Conservation (phyloP, 176 grass and related monocot genomes). For the Thinopyrum elongatum region DNA sequence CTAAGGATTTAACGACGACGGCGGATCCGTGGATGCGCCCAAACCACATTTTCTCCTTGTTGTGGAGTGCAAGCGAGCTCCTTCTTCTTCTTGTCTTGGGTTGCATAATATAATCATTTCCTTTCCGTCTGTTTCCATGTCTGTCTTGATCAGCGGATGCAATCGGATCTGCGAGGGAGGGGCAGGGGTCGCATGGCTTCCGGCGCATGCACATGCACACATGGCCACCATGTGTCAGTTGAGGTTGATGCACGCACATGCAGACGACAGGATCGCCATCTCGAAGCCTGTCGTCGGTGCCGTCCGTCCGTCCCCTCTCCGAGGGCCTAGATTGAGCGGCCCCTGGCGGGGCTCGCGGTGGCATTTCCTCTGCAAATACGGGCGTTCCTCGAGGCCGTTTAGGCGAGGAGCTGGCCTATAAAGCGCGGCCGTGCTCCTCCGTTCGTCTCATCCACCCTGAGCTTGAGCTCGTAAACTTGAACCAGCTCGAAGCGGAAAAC, state of each 20-base stretch:
- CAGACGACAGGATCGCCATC: slow-evolving; percentile 14
- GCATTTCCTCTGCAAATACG: neutral
- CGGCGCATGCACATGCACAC: slow-evolving; percentile 10
- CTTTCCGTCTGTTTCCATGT: neutral
- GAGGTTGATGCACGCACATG: neutral
- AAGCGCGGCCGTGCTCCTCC: neutral
- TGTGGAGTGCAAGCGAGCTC: slow-evolving; percentile 12
- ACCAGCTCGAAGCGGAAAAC: too few relatives aligned
- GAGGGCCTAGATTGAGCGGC: neutral
- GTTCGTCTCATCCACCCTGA: neutral
- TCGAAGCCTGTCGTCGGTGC: neutral
- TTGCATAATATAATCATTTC: neutral
- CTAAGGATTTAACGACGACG: neutral
- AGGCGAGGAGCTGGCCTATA: neutral
- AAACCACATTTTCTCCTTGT: neutral
- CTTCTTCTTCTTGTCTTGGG: neutral
- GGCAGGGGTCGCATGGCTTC: neutral
- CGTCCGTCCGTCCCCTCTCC: neutral
- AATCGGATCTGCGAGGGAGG: neutral
- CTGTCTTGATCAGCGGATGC: neutral
- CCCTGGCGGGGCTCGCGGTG: neutral
- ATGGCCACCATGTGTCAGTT: slow-evolving; percentile 19
- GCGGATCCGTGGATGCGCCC: neutral
- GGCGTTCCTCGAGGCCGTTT: neutral
- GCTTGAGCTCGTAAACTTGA: neutral